Percentiles rank a stretch among this genome's conserved stretches.
phyloP scores from a whole-genome alignment of 2,329 filamentous ascomycete genomes.

The Didymella keratinophila region DNA sequence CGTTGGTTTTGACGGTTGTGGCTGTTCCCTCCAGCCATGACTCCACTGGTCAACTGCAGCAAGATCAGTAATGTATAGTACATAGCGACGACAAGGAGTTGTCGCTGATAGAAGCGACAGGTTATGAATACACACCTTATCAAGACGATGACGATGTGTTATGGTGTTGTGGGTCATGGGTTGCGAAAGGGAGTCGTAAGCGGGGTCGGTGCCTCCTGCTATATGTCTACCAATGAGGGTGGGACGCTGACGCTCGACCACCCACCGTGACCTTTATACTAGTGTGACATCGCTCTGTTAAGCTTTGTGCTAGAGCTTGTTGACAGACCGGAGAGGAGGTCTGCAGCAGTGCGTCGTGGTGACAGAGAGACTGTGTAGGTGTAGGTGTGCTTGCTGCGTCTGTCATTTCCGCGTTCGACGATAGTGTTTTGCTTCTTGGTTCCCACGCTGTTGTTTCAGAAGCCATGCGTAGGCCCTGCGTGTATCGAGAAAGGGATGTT shows the following conservation, averaged over 20 bases:
- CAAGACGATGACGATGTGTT: constrained; percentile 21
- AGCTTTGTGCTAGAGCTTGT: background rate
- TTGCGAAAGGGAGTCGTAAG: constrained; percentile 17
- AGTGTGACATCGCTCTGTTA: background rate
- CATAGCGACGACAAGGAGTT: constrained; percentile 19
- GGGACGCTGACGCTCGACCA: constrained; percentile 14
- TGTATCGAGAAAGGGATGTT: constrained; percentile 23
- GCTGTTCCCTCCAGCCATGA: constrained; percentile 8
- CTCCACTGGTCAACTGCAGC: constrained; percentile 19
- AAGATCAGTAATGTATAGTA: constrained; percentile 44
- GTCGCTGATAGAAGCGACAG: background rate
- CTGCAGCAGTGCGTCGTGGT: constrained; percentile 8
- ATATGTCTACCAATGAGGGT: constrained; percentile 27
- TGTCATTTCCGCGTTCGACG: background rate
- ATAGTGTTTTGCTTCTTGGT: constrained; percentile 28
- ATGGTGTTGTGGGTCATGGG: constrained; percentile 22
- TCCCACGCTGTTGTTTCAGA: constrained; percentile 37
- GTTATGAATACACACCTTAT: constrained; percentile 21
- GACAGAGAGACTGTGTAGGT: constrained; percentile 11
- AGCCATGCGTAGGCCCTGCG: constrained; percentile 18
- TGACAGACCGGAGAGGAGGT: background rate
- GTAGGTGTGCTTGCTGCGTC: constrained; percentile 12
- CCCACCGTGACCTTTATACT: background rate
- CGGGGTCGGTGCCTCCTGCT: constrained; percentile 24
- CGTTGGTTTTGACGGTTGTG: constrained; percentile 15